Conservation (phyloP, 2,329 filamentous ascomycete genomes). For the Aspergillus chevalieri region DNA sequence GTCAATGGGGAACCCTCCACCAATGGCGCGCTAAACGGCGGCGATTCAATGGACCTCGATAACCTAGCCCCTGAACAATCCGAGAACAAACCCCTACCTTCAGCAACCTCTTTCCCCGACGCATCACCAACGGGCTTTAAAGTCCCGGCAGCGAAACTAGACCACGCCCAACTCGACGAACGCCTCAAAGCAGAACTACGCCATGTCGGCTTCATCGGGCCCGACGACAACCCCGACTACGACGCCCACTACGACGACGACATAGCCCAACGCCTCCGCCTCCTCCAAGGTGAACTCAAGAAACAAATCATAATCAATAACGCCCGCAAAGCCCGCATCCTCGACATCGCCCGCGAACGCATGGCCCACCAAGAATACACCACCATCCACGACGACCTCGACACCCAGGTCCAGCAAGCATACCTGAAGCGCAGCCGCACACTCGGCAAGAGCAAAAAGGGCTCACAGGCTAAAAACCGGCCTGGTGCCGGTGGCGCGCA, state of each 20-base stretch:
- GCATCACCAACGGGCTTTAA: constrained; percentile 72
- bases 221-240: constrained; percentile 68
- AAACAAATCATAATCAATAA: constrained; percentile 83
- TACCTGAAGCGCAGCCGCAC: constrained; percentile 94
- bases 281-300: constrained; percentile 74
- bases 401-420: constrained; percentile 87
- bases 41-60: constrained; percentile 45
- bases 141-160: constrained; percentile 69
- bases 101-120: constrained; percentile 75
- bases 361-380: constrained; percentile 97
- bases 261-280: constrained; percentile 79
- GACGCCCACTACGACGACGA: constrained; percentile 90
- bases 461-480: constrained; percentile 55
- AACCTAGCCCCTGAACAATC: constrained; percentile 43
- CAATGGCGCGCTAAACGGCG: constrained; percentile 42
- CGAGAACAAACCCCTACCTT: constrained; percentile 46
- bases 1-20: constrained; percentile 46
- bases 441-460: constrained; percentile 89
- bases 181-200: constrained; percentile 85
- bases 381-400: constrained; percentile 93
- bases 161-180: constrained; percentile 82
- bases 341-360: constrained; percentile 81
- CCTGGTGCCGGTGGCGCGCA: constrained; percentile 67
- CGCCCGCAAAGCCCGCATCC: constrained; percentile 77
- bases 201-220: constrained; percentile 78